These are phyloP conservation scores for Collybia sp. DNA, from an alignment of 768 basidiomycete genomes.

Conservation along the genomic window DNA sequence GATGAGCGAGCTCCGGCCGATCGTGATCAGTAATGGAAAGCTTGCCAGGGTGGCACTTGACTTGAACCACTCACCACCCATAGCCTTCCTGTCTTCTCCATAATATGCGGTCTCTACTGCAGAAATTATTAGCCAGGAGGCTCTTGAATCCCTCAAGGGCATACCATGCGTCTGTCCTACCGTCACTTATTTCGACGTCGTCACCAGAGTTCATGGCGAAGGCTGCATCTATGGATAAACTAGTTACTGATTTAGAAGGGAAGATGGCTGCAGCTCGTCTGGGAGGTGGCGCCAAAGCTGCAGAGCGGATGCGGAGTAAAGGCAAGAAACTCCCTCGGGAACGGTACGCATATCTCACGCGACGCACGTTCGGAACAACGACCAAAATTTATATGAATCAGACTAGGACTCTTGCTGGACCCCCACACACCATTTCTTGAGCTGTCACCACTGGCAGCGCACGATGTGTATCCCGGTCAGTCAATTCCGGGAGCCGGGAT, in stretches of 20 bases:
- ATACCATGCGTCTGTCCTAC: constrained; percentile 73
- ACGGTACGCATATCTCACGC: constrained; percentile 39
- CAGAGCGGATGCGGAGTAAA: constrained; percentile 66
- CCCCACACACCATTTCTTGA: constrained; percentile 88
- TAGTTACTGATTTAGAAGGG: constrained; percentile 60
- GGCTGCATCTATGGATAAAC: constrained; percentile 61
- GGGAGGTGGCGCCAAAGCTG: constrained; percentile 75
- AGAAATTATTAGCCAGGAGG: constrained; percentile 9
- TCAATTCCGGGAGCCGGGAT: constrained; percentile 85
- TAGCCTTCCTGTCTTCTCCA: neutral
- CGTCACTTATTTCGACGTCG: constrained; percentile 62
- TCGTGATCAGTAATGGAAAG: constrained; percentile 17
- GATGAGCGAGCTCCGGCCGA: constrained; percentile 30
- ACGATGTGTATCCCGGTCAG: constrained; percentile 77
- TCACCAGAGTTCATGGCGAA: constrained; percentile 71
- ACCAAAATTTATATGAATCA: constrained; percentile 19
- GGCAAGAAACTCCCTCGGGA: constrained; percentile 85
- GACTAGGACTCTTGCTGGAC: constrained; percentile 73
- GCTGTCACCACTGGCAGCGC: constrained; percentile 79
- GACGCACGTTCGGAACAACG: neutral
- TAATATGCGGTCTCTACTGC: constrained; percentile 14
- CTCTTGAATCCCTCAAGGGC: constrained; percentile 20
- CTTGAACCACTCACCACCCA: neutral
- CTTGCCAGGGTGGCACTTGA: no score
- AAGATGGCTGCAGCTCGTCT: constrained; percentile 54